These are phyloP conservation scores for Yamadazyma friedrichii DNA, from an alignment of 1,139 yeast species.

Conservation along the genomic window DNA sequence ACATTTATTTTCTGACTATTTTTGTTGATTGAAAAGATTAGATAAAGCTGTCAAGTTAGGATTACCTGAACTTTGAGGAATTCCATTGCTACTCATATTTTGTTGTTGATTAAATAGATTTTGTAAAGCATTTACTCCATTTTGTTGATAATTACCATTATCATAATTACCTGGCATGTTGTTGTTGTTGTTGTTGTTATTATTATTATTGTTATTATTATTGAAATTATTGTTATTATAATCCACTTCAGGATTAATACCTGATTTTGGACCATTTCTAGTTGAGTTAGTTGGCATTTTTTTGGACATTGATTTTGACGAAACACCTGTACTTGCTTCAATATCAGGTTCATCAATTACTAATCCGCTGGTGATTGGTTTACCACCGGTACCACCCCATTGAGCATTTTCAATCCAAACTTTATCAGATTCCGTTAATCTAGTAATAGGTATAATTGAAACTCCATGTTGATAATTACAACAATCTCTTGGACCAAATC, in stretches of 20 bases:
- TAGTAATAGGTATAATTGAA: constrained; percentile 78
- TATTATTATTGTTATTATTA: constrained; percentile 6
- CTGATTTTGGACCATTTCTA: constrained; percentile 81
- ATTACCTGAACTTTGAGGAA: constrained; percentile 5
- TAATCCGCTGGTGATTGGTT: constrained; percentile 75
- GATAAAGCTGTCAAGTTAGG: constrained; percentile 33
- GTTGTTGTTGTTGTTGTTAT: neutral
- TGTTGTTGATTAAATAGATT: neutral
- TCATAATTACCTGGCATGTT: neutral
- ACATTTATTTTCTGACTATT: neutral
- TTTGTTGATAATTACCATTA: neutral
- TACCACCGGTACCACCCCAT: constrained; percentile 98
- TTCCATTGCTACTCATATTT: neutral
- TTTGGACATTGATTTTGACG: constrained; percentile 87
- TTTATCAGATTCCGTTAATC: constrained; percentile 91
- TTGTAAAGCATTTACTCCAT: neutral
- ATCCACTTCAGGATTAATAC: constrained; percentile 33
- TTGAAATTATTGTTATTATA: constrained; percentile 6
- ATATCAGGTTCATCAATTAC: constrained; percentile 97
- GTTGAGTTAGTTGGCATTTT: constrained; percentile 89
- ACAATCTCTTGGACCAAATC: constrained; percentile 98
- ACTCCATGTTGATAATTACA: constrained; percentile 92
- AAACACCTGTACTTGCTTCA: constrained; percentile 91
- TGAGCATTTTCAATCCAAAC: constrained; percentile 88
- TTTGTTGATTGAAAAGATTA: constrained; percentile 26